phyloP scores from a whole-genome alignment of 2,329 filamentous ascomycete genomes.

The Fusarium coffeatum region DNA sequence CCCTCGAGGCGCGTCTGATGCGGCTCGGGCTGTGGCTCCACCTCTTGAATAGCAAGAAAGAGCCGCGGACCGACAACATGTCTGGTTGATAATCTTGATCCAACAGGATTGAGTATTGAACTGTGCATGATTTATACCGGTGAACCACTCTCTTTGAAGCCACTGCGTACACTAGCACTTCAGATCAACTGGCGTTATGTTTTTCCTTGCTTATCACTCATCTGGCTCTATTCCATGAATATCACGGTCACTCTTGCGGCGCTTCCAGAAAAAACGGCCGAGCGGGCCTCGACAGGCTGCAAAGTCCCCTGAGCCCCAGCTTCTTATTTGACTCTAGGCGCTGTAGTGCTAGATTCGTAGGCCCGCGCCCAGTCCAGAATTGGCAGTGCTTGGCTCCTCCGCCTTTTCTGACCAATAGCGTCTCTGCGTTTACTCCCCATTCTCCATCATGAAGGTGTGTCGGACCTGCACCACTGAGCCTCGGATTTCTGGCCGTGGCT shows the following conservation, averaged over 20 bases:
- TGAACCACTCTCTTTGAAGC: background rate
- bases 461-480: slow-evolving; percentile 33
- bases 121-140: background rate
- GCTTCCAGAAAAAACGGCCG: slow-evolving; percentile 19
- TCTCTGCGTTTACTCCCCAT: slow-evolving; percentile 22
- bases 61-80: slow-evolving; percentile 42
- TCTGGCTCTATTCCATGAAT: background rate
- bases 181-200: background rate
- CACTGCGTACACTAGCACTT: background rate
- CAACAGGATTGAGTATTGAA: background rate
- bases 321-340: slow-evolving; percentile 23
- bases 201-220: background rate
- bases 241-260: slow-evolving; percentile 6
- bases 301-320: slow-evolving; percentile 21
- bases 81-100: slow-evolving; percentile 16
- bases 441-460: slow-evolving; percentile 35
- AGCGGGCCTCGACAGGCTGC: slow-evolving; percentile 1
- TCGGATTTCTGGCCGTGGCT: slow-evolving; percentile 38
- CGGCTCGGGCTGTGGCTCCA: slow-evolving; percentile 42
- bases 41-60: slow-evolving; percentile 25
- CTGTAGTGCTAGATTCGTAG: slow-evolving; percentile 19
- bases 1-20: slow-evolving; percentile 38
- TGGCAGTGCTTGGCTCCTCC: slow-evolving; percentile 3
- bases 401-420: slow-evolving; percentile 29
- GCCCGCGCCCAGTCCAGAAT: slow-evolving; percentile 12